Base-by-base conservation (phyloP, 1,284 basidiomycete species). In the Ceratobasidium sp. region DNA sequence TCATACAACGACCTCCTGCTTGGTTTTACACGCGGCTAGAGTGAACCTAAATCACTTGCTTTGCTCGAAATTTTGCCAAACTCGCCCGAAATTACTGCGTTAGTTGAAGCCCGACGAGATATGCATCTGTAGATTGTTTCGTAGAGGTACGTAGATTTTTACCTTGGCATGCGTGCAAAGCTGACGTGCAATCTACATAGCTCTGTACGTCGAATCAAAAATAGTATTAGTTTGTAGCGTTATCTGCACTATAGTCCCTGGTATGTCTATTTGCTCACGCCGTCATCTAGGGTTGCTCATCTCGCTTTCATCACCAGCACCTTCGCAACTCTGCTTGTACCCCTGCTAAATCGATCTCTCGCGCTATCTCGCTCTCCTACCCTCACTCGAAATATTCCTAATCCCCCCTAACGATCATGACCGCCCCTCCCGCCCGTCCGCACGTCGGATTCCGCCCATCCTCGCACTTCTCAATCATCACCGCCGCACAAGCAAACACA, bases 361-460 rank as follows among this genome's bases (percentile, higher is more conserved):
- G 13, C 33, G 23, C 28, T 61, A 39, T 18, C 28, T 15, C 28
- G 23, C 58, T 39, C 13, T 10, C 26, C 28, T 6, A 3, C 28
- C 23, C 58, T 4, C 28, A 33, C 28, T 18, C 6, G 58, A 28
- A 61, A 6, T 28, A 1, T 3, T 26, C 13, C 13, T 4, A 12
- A 9, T 6, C 18, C 58, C 9, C 28, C n/a, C 10, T 23, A 33
- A 23, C 58, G 4, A 15, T 20, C 58, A 61, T 81, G 81, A 78
- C 81, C 42, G 81, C 93, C 44, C 93, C 94, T 72, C 93, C 93
- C 81, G 88, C 93, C 60, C 89, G 93, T 77, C 93, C 94, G 63
- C 93, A 95, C 85, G 90, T 93, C 80, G 91, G 89, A 67, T 86
- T 94, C 66, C 89, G 90, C 79, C 87, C 91, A 4, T 88, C 90